These are phyloP conservation scores for Calonectria pauciramosa DNA, from an alignment of 2,329 filamentous ascomycete species.

Conservation along the genomic window DNA sequence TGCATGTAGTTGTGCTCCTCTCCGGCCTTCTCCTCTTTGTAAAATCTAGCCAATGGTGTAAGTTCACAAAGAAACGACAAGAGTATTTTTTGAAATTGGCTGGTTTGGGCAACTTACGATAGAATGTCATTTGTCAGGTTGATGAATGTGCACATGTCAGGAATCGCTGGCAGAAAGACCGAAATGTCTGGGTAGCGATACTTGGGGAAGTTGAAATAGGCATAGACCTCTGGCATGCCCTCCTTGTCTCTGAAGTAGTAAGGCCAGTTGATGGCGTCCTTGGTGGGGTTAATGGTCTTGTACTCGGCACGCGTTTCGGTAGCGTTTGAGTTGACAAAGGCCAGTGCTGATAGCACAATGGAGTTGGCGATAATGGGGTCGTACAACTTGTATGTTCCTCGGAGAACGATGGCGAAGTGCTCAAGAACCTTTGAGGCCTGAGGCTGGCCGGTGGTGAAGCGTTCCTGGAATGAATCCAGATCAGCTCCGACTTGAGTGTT, in stretches of 20 bases:
- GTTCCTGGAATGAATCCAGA: background rate
- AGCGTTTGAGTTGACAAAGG: background rate
- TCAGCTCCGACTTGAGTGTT: background rate
- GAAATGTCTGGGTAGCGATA: background rate
- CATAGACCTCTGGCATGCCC: slow-evolving; percentile 5
- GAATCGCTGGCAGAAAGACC: background rate
- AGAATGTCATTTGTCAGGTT: slow-evolving; percentile 2
- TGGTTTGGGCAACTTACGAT: background rate
- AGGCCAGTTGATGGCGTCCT: background rate
- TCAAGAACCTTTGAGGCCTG: background rate
- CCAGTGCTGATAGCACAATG: background rate
- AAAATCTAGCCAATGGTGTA: background rate
- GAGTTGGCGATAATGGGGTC: background rate
- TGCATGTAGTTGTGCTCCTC: slow-evolving; percentile 3
- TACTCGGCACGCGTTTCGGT: background rate
- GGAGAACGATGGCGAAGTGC: background rate
- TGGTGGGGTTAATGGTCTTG: background rate
- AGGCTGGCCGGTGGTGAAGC: background rate
- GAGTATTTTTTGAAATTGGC: no score
- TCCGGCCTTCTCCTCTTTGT: slow-evolving; percentile 4
- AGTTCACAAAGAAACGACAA: background rate
- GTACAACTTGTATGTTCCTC: background rate
- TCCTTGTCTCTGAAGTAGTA: slow-evolving; percentile 7
- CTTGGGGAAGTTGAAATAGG: slow-evolving; percentile 4
- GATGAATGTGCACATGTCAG: slow-evolving; percentile 5